These are phyloP conservation scores for Tritrichomonas musculus DNA, from an alignment of 208 protist species.

Conservation along the genomic window DNA sequence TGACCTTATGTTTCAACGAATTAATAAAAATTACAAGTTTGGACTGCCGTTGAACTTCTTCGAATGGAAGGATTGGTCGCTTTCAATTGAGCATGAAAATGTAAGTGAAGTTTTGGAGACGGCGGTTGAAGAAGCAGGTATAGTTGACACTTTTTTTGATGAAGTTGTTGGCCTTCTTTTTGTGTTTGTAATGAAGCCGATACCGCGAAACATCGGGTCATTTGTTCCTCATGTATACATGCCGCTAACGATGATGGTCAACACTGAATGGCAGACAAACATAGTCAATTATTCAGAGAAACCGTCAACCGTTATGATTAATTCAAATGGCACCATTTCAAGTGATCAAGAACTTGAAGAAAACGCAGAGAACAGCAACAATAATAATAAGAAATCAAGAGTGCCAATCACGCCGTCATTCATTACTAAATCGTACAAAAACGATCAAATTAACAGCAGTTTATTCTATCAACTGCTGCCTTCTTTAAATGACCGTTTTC, in stretches of 20 bases:
- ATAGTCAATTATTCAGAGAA: too few species aligned
- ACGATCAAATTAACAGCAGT: too few species aligned
- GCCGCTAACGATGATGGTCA: neutral
- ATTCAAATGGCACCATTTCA: too few species aligned
- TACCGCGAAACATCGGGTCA: neutral
- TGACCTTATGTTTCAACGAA: neutral
- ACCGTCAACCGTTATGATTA: too few species aligned
- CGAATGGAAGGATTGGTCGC: neutral
- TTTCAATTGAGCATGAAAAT: neutral
- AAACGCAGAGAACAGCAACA: too few species aligned
- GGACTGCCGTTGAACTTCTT: neutral
- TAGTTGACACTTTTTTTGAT: slow-evolving; percentile 8
- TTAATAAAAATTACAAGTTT: slow-evolving; percentile 1
- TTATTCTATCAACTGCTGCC: neutral
- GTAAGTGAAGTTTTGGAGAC: neutral
- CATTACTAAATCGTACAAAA: neutral
- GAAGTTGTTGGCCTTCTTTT: neutral
- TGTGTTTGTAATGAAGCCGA: neutral
- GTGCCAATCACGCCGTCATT: neutral
- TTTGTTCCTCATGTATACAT: neutral
- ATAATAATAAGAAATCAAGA: neutral
- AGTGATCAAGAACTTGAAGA: too few species aligned
- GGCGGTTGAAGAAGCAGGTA: neutral
- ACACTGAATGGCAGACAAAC: neutral
- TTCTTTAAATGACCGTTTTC: neutral